These are phyloP conservation scores for Leishmania aethiopica DNA, from an alignment of 208 protist genomes.

Conservation along the genomic window DNA sequence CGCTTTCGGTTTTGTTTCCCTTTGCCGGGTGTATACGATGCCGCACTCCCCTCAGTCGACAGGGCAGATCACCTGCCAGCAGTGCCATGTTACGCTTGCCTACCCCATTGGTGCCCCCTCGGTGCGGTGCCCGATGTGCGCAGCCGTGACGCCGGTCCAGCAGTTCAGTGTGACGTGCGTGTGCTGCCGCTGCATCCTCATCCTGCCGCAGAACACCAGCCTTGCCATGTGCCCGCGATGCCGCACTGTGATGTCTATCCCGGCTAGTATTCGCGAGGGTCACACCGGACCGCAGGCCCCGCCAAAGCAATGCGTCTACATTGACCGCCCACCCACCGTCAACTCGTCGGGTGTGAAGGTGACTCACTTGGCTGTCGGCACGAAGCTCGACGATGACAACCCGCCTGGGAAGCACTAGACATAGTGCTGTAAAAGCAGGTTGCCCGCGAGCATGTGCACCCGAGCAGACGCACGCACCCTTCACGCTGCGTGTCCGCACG, in stretches of 20 bases:
- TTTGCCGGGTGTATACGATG: slow-evolving; percentile 26
- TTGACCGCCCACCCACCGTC: slow-evolving; percentile 63
- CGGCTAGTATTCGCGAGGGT: slow-evolving; percentile 77
- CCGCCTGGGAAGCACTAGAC: slow-evolving; percentile 17
- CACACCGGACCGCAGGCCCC: slow-evolving; percentile 51
- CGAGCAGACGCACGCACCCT: neutral
- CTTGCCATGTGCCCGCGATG: slow-evolving; percentile 87
- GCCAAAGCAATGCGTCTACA: slow-evolving; percentile 84
- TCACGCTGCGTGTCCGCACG: neutral
- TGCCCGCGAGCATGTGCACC: too few species aligned
- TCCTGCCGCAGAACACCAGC: slow-evolving; percentile 84
- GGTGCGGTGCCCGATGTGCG: slow-evolving; percentile 87
- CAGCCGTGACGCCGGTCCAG: slow-evolving; percentile 74
- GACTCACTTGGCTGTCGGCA: slow-evolving; percentile 67
- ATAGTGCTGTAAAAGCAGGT: neutral
- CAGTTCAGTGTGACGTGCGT: slow-evolving; percentile 86
- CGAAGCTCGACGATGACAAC: slow-evolving; percentile 72
- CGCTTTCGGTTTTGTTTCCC: neutral
- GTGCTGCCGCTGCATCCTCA: slow-evolving; percentile 81
- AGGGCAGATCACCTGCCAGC: slow-evolving; percentile 78
- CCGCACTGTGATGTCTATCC: slow-evolving; percentile 86
- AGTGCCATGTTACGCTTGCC: slow-evolving; percentile 78
- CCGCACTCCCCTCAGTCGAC: slow-evolving; percentile 66
- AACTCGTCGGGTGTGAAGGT: slow-evolving; percentile 44
- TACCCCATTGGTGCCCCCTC: slow-evolving; percentile 85